phyloP scores from a whole-genome alignment of 768 basidiomycete genomes.

The Collybiopsis confluens region DNA sequence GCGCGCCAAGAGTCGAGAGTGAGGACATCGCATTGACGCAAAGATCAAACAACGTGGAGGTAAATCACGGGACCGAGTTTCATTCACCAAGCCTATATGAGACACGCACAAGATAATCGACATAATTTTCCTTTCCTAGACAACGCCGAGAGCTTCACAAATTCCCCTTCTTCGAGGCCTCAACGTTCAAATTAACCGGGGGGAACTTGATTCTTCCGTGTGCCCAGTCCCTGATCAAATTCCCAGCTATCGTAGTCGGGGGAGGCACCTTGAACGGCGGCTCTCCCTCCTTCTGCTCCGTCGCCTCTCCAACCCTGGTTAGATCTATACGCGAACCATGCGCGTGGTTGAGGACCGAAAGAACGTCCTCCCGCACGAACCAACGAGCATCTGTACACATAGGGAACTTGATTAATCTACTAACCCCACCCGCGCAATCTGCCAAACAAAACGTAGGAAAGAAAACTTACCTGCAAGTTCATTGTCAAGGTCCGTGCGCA shows the following conservation, averaged over 20 bases:
- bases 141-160: background rate
- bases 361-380: constrained; percentile 76
- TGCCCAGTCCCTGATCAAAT: constrained; percentile 79
- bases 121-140: too few relatives aligned
- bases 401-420: background rate
- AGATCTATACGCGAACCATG: constrained; percentile 54
- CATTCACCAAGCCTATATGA: too few relatives aligned
- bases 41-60: too few relatives aligned
- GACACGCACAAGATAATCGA: too few relatives aligned
- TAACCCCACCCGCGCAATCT: too few relatives aligned
- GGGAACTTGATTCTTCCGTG: constrained; percentile 48
- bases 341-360: constrained; percentile 53
- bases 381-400: constrained; percentile 81
- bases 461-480: constrained; percentile 76
- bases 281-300: constrained; percentile 24
- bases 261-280: constrained; percentile 75
- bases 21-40: too few relatives aligned
- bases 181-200: background rate
- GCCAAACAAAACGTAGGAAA: background rate
- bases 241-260: constrained; percentile 75
- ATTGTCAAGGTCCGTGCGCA: constrained; percentile 87
- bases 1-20: too few relatives aligned
- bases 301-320: constrained; percentile 38
- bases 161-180: background rate
- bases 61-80: too few relatives aligned